Evolutionary conservation across 192 early-diverging fungal species (phyloP), one percentile per base, ranked within the genome.

Genomic region (Piromyces sp.): DNA sequence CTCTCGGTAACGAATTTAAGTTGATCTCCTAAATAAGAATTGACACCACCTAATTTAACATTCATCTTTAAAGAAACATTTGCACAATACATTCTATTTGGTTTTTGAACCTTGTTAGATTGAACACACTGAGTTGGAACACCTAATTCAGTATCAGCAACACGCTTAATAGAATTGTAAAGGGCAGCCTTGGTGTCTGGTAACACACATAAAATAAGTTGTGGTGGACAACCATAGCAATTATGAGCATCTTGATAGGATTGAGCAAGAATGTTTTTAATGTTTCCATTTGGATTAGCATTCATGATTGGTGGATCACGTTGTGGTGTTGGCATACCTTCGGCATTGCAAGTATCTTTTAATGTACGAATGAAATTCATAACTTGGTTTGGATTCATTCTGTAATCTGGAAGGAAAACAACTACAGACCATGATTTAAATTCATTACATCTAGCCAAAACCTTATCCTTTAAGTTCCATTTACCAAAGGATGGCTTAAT

Each of bases 21-120:
- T 79, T 85, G 79, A 38, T 30, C 33, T 15, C 84, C 37, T 13
- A 91, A 79, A 15, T n/a, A 81, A 13, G 81, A 81, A 26, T 92
- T 89, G 29, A 83, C 42, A 0, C 92, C 92, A 58, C 92, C 92
- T 19, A 93, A 86, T 83, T 93, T 93, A 17, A 86, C 84, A 84
- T 93, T 93, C 79, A 92, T 85, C 81, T 93, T 93, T 30, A 92
- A 82, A 30, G 80, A 81, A 0, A 91, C 13, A 29, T 84, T 82
- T 14, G 80, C 81, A 26, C 85, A 33, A 19, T 89, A 84, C 79
- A 78, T 81, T 15, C 83, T 29, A n/a, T 31, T 83, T 29, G 82
- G 80, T 15, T 79, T 82, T 4, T 81, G 37, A 29, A 81, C 79
- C 7, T 42, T 83, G 26, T 86, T 79, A 13, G 13, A 30, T n/a